Evolutionary conservation across 2,329 filamentous ascomycete species (phyloP).

Genomic region (Diaporthe vaccinii): DNA sequence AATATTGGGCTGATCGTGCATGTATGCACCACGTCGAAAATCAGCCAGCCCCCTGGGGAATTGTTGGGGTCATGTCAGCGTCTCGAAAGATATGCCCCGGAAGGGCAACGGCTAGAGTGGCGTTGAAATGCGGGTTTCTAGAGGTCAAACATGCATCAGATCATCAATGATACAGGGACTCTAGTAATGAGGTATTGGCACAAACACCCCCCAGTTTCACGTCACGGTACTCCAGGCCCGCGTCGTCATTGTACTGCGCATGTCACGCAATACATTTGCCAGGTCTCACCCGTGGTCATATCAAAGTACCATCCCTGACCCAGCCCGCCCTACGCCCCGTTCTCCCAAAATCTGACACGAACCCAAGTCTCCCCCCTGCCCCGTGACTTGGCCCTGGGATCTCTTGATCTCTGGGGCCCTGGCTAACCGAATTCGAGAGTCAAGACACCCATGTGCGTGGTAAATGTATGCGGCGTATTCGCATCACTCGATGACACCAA

Average conservation of each 20-base stretch:
- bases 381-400: conserved; percentile 4
- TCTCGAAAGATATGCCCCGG: conserved; percentile 6
- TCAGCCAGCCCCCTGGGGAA: not conserved
- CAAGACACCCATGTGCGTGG: not conserved
- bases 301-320: conserved; percentile 31
- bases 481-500: conserved; percentile 9
- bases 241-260: not conserved
- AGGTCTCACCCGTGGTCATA: conserved; percentile 11
- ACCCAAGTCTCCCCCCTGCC: not conserved
- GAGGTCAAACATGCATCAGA: not conserved
- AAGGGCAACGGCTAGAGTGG: conserved; percentile 21
- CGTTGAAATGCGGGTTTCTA: not conserved
- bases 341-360: conserved; percentile 4
- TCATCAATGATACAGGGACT: not conserved
- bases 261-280: conserved; percentile 20
- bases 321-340: conserved; percentile 6
- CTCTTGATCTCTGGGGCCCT: conserved; percentile 15
- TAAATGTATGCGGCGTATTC: not conserved
- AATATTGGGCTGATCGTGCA: conserved; percentile 6
- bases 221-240: not conserved
- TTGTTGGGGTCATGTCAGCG: conserved; percentile 11
- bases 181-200: not conserved
- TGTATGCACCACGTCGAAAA: not conserved
- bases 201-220: not conserved
- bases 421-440: conserved; percentile 31